Percentiles rank a stretch among this genome's conserved stretches.
These are phyloP conservation scores for Penicillium angulare DNA, from an alignment of 495 filamentous ascomycete genomes.

Conservation along the genomic window DNA sequence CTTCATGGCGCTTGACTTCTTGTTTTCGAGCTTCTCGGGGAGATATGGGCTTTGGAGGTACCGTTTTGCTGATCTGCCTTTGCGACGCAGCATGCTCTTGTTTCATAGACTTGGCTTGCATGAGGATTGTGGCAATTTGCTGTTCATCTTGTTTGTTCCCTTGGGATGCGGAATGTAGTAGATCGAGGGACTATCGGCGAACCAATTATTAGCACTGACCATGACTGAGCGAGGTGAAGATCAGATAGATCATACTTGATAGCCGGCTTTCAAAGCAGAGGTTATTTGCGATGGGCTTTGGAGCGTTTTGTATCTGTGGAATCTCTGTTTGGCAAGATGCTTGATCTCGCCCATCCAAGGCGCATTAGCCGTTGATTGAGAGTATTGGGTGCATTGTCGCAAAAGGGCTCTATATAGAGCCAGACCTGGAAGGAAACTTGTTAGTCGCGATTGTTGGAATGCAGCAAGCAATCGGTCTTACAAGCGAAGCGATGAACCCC, in stretches of 20 bases:
- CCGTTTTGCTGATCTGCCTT: conserved; percentile 5
- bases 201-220: conserved; percentile 15
- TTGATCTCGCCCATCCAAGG: conserved; percentile 40
- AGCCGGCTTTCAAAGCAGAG: conserved; percentile 62
- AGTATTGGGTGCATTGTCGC: conserved; percentile 52
- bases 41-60: conserved; percentile 17
- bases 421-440: conserved; percentile 48
- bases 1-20: conserved; percentile 24
- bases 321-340: conserved; percentile 51
- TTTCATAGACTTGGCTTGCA: conserved; percentile 16
- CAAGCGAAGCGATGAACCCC: conserved; percentile 63
- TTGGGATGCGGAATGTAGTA: conserved; percentile 38
- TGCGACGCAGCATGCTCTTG: conserved; percentile 21
- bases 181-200: conserved; percentile 33
- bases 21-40: conserved; percentile 26
- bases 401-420: conserved; percentile 74
- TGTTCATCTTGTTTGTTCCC: conserved; percentile 23
- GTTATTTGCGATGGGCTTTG: conserved; percentile 53
- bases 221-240: background rate
- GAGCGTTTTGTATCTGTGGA: conserved; percentile 55
- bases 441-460: background rate
- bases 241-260: conserved; percentile 47
- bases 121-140: conserved; percentile 25
- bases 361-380: conserved; percentile 42
- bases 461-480: conserved; percentile 28